Base-by-base conservation (phyloP, 2,329 filamentous ascomycete species). In the Aspergillus versicolor region DNA sequence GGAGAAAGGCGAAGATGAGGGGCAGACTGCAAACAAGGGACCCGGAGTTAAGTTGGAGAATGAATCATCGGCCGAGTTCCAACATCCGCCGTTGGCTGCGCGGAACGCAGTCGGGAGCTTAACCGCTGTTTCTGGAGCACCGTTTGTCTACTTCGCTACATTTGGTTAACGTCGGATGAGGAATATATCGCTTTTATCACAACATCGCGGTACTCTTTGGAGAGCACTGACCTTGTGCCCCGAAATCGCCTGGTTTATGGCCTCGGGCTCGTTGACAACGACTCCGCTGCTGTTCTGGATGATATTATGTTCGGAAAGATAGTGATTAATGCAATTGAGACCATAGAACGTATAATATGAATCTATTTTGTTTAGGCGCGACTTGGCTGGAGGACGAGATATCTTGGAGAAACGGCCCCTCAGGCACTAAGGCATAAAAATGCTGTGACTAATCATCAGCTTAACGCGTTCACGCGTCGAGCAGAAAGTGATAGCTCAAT, bases 401-500 rank as follows among this genome's bases (percentile, higher is more conserved):
- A n/a, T 37, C 34, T 37, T 37, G 15, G 15, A 37, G 34, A 37
- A 37, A 2, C 9, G 11, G 27, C 3, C 5, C 15, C 5, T 37
- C 34, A 37, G 34, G 34, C 40, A 19, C 32, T 45, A 27, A 57
- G 55, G 58, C 54, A 57, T 12, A 1, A 27, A 30, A 11, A 22
- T 11, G 13, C 13, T 7, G 32, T 57, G 57, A 59, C 48, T 56
- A 55, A 56, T 51, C 52, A 15, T 17, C 49, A 42, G 49, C 30
- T 47, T n/a, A 12, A 45, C 58, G 58, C 58, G 58, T 60, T 52
- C 45, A 56, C 57, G 57, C 57, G 57, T 56, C 32, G 19, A 24
- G 24, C 37, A 48, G 19, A 34, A 53, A 22, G 27, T 47, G 21
- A 45, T 13, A 9, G 13, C 13, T 22, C 24, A n/a, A 9, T n/a